Conservation (phyloP, 1,284 basidiomycete genomes). For the Marasmius fiardii region DNA sequence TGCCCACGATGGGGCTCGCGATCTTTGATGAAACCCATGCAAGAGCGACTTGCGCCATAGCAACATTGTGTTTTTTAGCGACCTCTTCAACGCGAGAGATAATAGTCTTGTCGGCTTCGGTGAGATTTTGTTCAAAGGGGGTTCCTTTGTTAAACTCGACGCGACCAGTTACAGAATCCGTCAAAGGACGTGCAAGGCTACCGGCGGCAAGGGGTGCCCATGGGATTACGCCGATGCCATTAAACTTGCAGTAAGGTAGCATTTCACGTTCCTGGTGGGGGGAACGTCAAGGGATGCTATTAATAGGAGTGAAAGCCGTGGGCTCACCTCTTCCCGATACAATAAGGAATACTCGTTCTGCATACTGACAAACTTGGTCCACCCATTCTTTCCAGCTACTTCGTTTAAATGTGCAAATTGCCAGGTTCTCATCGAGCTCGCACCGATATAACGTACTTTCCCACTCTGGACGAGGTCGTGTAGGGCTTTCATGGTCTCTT, state of each 20-base stretch:
- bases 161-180: constrained; percentile 28
- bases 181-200: constrained; percentile 14
- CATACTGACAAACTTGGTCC: constrained; percentile 24
- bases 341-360: constrained; percentile 18
- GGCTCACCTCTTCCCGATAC: constrained; percentile 31
- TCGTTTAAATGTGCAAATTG: constrained; percentile 39
- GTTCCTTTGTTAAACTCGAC: constrained; percentile 2
- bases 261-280: constrained; percentile 18
- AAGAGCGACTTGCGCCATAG: constrained; percentile 12
- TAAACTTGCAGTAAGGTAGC: constrained; percentile 19
- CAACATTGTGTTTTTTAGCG: neutral
- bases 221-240: constrained; percentile 21
- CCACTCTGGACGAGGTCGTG: no score
- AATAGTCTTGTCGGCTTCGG: constrained; percentile 5
- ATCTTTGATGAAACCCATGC: constrained; percentile 14
- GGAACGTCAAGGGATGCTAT: neutral
- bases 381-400: constrained; percentile 26
- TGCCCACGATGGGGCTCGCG: constrained; percentile 18
- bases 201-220: constrained; percentile 17
- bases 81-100: constrained; percentile 7
- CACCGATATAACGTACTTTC: constrained; percentile 40
- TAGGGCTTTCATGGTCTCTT: constrained; percentile 32
- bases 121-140: neutral
- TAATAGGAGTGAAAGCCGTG: neutral
- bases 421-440: constrained; percentile 40